These are phyloP conservation scores for Tuber brumale DNA, from an alignment of 495 filamentous ascomycete species.

Conservation along the genomic window DNA sequence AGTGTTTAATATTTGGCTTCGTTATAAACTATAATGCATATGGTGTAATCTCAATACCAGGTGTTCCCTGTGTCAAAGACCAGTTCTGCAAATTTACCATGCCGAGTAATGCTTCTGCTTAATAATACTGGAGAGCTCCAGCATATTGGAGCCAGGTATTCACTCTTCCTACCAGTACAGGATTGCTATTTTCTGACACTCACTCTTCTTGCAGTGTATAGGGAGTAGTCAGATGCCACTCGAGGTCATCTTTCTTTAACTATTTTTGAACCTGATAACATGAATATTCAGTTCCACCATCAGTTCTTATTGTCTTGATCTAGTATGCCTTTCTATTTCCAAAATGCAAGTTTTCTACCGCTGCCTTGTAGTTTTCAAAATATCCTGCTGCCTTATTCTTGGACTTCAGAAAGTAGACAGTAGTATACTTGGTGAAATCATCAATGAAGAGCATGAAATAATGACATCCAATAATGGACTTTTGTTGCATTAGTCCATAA, in stretches of 20 bases:
- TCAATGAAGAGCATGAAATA: too few species aligned
- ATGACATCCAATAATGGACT: too few species aligned
- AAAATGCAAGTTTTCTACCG: neutral
- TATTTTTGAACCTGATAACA: neutral
- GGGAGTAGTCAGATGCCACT: neutral
- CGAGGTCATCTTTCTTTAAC: neutral
- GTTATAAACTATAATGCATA: too few species aligned
- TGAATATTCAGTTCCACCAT: neutral
- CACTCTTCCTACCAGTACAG: neutral
- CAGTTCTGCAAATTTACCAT: neutral
- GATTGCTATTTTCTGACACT: neutral
- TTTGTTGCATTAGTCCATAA: too few species aligned
- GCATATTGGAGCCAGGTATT: neutral
- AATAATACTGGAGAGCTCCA: neutral
- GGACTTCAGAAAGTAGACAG: neutral
- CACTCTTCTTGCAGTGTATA: neutral
- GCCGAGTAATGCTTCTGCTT: neutral
- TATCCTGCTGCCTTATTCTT: fast-evolving
- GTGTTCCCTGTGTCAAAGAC: neutral
- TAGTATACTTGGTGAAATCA: neutral
- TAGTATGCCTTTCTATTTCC: neutral
- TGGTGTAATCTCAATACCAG: neutral
- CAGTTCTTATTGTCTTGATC: neutral
- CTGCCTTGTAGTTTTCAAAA: neutral
- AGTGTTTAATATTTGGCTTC: too few species aligned